Base-by-base conservation (phyloP, 179 eudicot species). In the Patellifolia procumbens region DNA sequence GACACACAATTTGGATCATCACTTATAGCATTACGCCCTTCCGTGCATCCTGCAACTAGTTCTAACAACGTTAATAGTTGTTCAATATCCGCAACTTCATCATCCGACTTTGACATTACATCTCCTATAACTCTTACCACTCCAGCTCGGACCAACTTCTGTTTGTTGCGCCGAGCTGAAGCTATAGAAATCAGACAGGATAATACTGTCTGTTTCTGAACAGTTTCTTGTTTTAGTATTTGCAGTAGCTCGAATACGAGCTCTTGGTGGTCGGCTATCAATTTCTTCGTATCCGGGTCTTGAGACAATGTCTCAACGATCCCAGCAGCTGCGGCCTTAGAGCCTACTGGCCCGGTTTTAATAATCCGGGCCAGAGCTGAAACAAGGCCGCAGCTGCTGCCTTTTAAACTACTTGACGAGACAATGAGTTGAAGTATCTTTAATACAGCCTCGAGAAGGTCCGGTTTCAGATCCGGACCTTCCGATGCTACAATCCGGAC, bases 1-100 rank as follows among this genome's bases (percentile, higher is more conserved):
- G 72, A 17, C 0, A 91, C 79, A 12, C 92, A 87, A 1, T n/a
- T 60, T 12, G 79, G 78, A 42, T 88, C 86, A 6, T 63, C 80
- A 0, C 84, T 77, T 1, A 93, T 87, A 68, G 90, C 90, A 3
- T 26, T 69, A 12, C 98, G 77, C 9, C 97, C 98, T 70, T 92
- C 98, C 7, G 79, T 76, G 49, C 91, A 86, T 53, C 88, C 78
- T 3, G 88, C 80, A 15, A 83, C 65, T 81, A 79, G 81, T 51
- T 90, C 97, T 11, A 93, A 72, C 2, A 90, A 73, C 65, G 80
- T 85, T 67, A 93, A 35, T 5, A 68, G 72, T 4, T 60, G 39
- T 51, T 81, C 84, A 5, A 61, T 15, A 1, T n/a, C n/a, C n/a
- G n/a, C n/a, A n/a, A n/a, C n/a, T n/a, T n/a, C n/a, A n/a, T n/a